Evolutionary conservation across 2,329 filamentous ascomycete genomes (phyloP).

Genomic region (Nigrospora osmanthi): DNA sequence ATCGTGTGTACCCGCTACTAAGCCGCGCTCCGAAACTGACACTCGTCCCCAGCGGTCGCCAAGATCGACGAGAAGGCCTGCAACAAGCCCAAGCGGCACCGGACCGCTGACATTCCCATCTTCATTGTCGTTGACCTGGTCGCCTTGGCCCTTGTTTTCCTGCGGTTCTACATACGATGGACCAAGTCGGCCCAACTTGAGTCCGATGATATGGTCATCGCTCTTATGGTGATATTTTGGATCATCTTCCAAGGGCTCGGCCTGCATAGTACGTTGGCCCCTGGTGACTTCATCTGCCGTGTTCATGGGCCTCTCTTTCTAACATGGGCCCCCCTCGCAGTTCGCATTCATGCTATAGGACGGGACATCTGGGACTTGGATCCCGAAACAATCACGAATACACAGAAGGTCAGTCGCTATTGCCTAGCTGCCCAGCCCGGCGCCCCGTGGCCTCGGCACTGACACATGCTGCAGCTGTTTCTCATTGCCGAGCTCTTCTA

Average conservation of each 20-base stretch:
- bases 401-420: slow-evolving; percentile 3
- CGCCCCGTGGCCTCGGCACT: slow-evolving; percentile 5
- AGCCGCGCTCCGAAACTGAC: not conserved
- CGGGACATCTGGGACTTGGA: slow-evolving; percentile 6
- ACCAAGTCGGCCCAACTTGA: not conserved
- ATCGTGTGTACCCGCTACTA: not conserved
- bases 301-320: not conserved
- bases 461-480: slow-evolving; percentile 5
- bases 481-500: slow-evolving; percentile 5
- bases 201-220: slow-evolving; percentile 3
- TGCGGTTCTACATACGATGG: slow-evolving; percentile 1
- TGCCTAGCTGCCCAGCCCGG: not conserved
- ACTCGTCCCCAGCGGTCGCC: slow-evolving; percentile 1
- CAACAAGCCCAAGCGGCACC: slow-evolving; percentile 1
- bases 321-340: not conserved
- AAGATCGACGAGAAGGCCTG: slow-evolving; percentile 4
- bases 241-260: slow-evolving; percentile 2
- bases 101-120: slow-evolving; percentile 3
- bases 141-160: not conserved
- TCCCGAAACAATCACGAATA: slow-evolving; percentile 1
- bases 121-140: slow-evolving; percentile 2
- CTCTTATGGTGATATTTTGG: slow-evolving; percentile 1
- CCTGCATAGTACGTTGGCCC: slow-evolving; percentile 1
- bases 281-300: not conserved
- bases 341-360: slow-evolving; percentile 4